A percentile compares a stretch with the other conserved stretches of the same genome.
These are phyloP conservation scores for Casuarina cunninghamiana DNA, from an alignment of 306 rosid species.

Conservation along the genomic window DNA sequence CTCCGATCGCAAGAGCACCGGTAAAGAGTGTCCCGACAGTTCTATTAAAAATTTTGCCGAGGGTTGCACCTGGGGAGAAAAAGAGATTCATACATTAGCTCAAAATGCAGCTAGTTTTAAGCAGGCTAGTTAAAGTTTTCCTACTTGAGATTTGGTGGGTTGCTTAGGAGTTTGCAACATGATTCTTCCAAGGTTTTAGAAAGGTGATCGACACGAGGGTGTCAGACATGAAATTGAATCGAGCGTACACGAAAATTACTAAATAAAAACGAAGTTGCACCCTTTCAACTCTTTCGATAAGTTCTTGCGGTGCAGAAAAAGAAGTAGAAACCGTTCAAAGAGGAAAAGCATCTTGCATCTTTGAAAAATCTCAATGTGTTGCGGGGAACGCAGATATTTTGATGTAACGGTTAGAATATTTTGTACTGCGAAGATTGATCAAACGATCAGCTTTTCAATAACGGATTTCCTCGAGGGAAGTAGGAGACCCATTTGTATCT, in stretches of 20 bases:
- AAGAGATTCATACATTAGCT: not conserved
- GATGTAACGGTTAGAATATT: too few species aligned
- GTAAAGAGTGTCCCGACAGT: slow-evolving; percentile 73
- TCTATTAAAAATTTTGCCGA: slow-evolving; percentile 74
- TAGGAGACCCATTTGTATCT: not conserved
- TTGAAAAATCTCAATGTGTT: not conserved
- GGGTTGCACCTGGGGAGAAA: slow-evolving; percentile 68
- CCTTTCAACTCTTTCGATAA: not conserved
- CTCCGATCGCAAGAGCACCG: slow-evolving; percentile 84
- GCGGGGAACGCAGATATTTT: too few species aligned
- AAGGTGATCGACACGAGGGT: too few species aligned
- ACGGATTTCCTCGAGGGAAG: not conserved
- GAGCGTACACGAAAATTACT: too few species aligned
- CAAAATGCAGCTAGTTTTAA: not conserved
- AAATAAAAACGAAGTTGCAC: not conserved
- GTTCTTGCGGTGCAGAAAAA: too few species aligned
- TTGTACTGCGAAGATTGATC: not conserved
- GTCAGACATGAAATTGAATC: too few species aligned
- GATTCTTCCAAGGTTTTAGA: not conserved
- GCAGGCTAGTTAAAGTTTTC: too few species aligned
- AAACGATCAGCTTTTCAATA: too few species aligned
- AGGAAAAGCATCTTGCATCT: not conserved
- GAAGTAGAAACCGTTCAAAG: not conserved
- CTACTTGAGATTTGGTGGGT: too few species aligned
- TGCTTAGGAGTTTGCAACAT: not conserved